Evolutionary conservation across 306 rosid genomes (phyloP).

Genomic region (Herpetospermum pedunculosum): DNA sequence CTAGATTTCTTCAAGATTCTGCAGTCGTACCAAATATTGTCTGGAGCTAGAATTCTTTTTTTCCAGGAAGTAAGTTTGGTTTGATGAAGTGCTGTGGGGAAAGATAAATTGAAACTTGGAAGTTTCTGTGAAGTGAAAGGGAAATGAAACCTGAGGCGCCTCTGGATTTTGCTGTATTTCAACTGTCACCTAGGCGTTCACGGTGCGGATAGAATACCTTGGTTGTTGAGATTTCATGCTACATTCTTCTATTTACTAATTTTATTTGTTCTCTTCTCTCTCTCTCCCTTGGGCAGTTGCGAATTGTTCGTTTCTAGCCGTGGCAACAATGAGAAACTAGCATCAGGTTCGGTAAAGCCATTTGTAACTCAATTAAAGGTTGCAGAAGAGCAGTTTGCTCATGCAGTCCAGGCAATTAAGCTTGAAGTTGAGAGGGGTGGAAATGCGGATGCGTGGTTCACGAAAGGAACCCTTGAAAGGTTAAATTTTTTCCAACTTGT

Average conservation of each 20-base stretch:
- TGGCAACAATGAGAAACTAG: constrained; percentile 74
- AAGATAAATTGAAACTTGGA: constrained; percentile 15
- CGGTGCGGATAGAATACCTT: constrained; percentile 31
- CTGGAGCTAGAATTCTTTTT: constrained; percentile 10
- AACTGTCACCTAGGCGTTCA: constrained; percentile 81
- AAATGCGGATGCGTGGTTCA: constrained; percentile 71
- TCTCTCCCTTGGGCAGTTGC: constrained; percentile 43
- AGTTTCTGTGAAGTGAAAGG: constrained; percentile 13
- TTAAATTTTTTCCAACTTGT: constrained; percentile 7
- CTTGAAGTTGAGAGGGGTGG: constrained; percentile 56
- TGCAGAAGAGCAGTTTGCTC: constrained; percentile 81
- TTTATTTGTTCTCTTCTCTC: constrained; percentile 2
- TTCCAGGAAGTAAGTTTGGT: constrained; percentile 17
- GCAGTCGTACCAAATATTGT: constrained; percentile 19
- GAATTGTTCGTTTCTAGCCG: constrained; percentile 67
- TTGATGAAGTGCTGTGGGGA: constrained; percentile 30
- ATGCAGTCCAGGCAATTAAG: constrained; percentile 55
- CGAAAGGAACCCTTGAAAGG: constrained; percentile 98
- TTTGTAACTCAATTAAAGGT: constrained; percentile 73
- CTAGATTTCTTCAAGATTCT: not conserved
- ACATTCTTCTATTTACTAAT: constrained; percentile 3
- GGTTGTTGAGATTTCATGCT: constrained; percentile 8
- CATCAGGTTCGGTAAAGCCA: constrained; percentile 83
- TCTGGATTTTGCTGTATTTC: constrained; percentile 84
- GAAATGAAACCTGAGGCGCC: constrained; percentile 85